Base-by-base conservation (phyloP, 1,284 basidiomycete genomes). In the Ustilago xerochloae region DNA sequence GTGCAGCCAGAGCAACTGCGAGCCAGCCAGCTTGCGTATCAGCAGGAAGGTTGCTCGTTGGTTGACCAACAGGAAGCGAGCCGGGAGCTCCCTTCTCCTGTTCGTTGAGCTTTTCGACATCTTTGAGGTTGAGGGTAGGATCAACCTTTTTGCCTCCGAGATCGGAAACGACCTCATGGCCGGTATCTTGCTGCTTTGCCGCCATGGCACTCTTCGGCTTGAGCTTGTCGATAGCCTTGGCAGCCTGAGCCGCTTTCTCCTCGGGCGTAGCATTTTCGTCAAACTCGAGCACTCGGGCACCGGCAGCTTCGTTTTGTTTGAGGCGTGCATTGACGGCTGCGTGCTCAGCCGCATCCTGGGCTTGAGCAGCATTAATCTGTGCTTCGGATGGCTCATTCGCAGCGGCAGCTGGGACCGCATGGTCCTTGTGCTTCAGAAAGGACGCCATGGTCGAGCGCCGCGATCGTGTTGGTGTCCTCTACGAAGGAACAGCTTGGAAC, bases 21-120 rank as follows among this genome's bases (percentile, higher is more conserved):
- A 79, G 74, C 75, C 81, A 82, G 39, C 81, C 81, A 10, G 79
- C 80, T 22, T 63, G 58, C 47, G 74, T 70, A 63, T 63, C 80
- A 62, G 57, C 62, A 55, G 22, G 77, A 5, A 82, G 67, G 24
- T 72, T 69, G 24, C 54, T 36, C 35, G 76, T 71, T 12, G 75
- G 63, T 46, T 70, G 60, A 1, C 80, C 77, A 6, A 65, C 78
- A 29, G 77, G 75, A 35, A 79, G 69, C 8, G 77, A 63, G n/a
- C 77, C 78, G 15, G 77, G 74, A 12, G 71, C 57, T 15, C 55
- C 52, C 38, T 77, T 71, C 36, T 78, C 75, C 32, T 68, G 52
- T 48, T 77, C 55, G 57, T 74, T 79, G 55, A 76, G 71, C 41
- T 69, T 65, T 29, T 83, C 80, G 38, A 83, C 57, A 36, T 83